Conservation (phyloP, 2,329 filamentous ascomycete species). For the Pyrenophora graminea region DNA sequence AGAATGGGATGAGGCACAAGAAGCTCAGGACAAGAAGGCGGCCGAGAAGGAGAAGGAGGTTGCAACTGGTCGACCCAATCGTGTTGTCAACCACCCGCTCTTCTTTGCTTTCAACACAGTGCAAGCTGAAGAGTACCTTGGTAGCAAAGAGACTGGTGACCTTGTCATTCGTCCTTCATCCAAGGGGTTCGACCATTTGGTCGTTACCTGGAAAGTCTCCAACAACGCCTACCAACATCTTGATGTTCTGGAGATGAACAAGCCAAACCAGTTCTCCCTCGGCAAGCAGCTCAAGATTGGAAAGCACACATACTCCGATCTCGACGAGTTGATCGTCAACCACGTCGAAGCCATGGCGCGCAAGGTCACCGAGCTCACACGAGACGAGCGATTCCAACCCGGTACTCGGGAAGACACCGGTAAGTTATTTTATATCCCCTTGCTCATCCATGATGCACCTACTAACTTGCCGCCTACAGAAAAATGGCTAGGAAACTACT, state of each 20-base stretch:
- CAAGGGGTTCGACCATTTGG: slow-evolving; percentile 92
- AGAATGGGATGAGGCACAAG: slow-evolving; percentile 86
- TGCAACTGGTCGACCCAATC: slow-evolving; percentile 79
- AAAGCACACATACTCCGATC: slow-evolving; percentile 90
- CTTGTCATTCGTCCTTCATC: slow-evolving; percentile 94
- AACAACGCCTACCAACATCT: slow-evolving; percentile 97
- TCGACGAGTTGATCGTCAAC: slow-evolving; percentile 95
- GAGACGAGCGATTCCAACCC: slow-evolving; percentile 90
- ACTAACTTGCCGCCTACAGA: slow-evolving; percentile 58
- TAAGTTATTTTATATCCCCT: slow-evolving; percentile 55
- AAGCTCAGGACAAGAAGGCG: slow-evolving; percentile 76
- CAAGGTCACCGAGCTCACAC: slow-evolving; percentile 96
- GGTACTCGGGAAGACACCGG: slow-evolving; percentile 80
- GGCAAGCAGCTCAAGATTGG: slow-evolving; percentile 84
- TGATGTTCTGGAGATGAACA: slow-evolving; percentile 94
- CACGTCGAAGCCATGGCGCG: slow-evolving; percentile 97
- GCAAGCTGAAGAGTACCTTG: slow-evolving; percentile 91
- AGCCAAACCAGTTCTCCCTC: slow-evolving; percentile 94
- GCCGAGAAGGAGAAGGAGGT: slow-evolving; percentile 85
- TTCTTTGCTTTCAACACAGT: slow-evolving; percentile 92
- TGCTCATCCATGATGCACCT: neutral
- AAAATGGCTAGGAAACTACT: slow-evolving; percentile 94
- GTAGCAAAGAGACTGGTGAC: slow-evolving; percentile 82
- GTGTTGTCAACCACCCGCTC: slow-evolving; percentile 96
- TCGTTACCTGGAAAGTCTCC: slow-evolving; percentile 96